Evolutionary conservation across 2,329 filamentous ascomycete species (phyloP).

Genomic region (Monilinia polystroma): DNA sequence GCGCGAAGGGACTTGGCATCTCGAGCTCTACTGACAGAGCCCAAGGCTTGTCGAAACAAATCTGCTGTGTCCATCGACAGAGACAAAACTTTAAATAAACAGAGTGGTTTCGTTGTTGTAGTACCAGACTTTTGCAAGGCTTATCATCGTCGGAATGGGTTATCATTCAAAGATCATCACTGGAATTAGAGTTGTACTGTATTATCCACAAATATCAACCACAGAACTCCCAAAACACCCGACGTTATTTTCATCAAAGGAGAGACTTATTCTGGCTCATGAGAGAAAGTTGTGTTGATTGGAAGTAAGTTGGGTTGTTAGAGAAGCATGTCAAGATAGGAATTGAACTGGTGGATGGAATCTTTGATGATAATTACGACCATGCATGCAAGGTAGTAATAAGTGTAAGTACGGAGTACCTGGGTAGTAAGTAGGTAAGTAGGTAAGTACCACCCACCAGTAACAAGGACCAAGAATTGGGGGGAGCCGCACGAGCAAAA

Average conservation of each 20-base stretch:
- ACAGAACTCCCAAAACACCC: constrained; percentile 12
- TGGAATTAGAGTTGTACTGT: constrained; percentile 9
- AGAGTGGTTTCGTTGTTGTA: constrained; percentile 20
- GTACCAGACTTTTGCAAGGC: constrained; percentile 26
- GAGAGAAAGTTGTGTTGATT: neutral
- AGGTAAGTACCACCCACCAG: neutral
- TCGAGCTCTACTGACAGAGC: constrained; percentile 41
- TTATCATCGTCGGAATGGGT: constrained; percentile 33
- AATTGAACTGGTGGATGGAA: neutral
- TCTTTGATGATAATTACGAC: neutral
- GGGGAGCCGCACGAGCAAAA: constrained; percentile 1
- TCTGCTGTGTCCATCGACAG: constrained; percentile 57
- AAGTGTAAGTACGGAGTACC: neutral
- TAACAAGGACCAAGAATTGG: no score
- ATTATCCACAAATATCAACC: constrained; percentile 7
- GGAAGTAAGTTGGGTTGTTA: neutral
- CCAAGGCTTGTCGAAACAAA: constrained; percentile 59
- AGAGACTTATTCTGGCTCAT: neutral
- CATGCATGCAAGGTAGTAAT: no score
- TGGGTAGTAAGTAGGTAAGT: neutral
- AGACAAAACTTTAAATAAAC: neutral
- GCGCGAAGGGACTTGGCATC: constrained; percentile 36
- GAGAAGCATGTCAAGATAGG: neutral
- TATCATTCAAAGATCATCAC: constrained; percentile 17
- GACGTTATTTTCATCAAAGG: constrained; percentile 14